These are phyloP conservation scores for Alternaria ventricosa DNA, from an alignment of 2,329 filamentous ascomycete species.

Conservation along the genomic window DNA sequence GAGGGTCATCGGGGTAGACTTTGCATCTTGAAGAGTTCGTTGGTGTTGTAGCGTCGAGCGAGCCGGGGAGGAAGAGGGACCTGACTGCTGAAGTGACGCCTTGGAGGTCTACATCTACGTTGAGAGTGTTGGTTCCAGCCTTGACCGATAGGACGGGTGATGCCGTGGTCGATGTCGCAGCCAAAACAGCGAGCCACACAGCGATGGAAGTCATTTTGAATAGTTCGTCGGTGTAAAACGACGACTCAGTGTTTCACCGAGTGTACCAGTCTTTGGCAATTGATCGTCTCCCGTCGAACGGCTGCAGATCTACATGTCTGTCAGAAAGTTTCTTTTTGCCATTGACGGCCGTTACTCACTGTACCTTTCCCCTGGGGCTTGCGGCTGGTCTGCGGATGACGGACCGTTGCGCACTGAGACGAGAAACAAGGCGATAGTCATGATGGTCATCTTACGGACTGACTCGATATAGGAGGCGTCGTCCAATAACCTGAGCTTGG, in stretches of 20 bases:
- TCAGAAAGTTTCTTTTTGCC: conserved; percentile 13
- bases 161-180: conserved; percentile 30
- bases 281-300: conserved; percentile 12
- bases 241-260: conserved; percentile 3
- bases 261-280: conserved; percentile 1
- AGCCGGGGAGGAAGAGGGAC: conserved; percentile 28
- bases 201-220: conserved; percentile 20
- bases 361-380: conserved; percentile 7
- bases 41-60: conserved; percentile 6
- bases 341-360: neutral
- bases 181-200: conserved; percentile 30
- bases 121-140: conserved; percentile 9
- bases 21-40: conserved; percentile 52
- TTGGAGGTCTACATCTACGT: conserved; percentile 29
- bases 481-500: conserved; percentile 15
- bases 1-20: conserved; percentile 53
- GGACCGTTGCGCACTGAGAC: conserved; percentile 12
- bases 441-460: conserved; percentile 6
- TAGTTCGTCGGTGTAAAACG: conserved; percentile 5
- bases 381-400: conserved; percentile 5
- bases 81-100: conserved; percentile 25
- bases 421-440: conserved; percentile 7
- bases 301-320: conserved; percentile 13
- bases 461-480: conserved; percentile 3
- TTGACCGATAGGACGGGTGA: conserved; percentile 22